Base-by-base conservation (phyloP, 305 asterid species). In the Salvia sclarea region DNA sequence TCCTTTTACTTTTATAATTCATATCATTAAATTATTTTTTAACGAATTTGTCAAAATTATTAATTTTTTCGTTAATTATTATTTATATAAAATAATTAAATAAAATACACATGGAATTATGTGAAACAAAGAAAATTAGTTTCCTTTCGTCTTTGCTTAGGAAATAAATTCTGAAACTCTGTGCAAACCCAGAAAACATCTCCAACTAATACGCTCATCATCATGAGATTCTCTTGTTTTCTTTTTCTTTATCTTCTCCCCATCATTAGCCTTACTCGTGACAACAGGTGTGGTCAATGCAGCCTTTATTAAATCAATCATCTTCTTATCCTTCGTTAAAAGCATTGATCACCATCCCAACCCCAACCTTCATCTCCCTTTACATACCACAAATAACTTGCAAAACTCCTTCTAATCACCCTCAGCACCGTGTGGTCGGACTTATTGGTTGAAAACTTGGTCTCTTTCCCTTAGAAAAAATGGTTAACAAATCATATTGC, bases 351-450 rank as follows among this genome's bases (percentile, higher is more conserved):
- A 93, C 89, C 82, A 87, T 84, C 61, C 96, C 98, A 67, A 88
- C 88, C 80, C 97, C 90, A 78, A 37, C 97, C 96, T n/a, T 93
- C 98, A 80, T 93, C 95, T 1, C 98, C 97, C 79, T 88, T 93
- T 43, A 90, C 75, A 77, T 93, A 93, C 98, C 98, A 93, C 80
- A 93, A 77, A 58, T 93, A 93, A 64, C 98, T 97, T 0, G 95
- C 98, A 82, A 90, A 93, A 70, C 86, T 90, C 88, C 98, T 88
- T 66, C 98, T 82, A 38, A 93, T 85, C 61, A 86, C 91, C 83
- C 97, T 86, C 75, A 93, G 48, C 43, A 81, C 95, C 0, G 97
- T 93, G 68, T 90, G 98, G 0, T 96, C 94, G 59, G n/a, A n/a
- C n/a, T n/a, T n/a, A n/a, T n/a, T n/a, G n/a, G n/a, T n/a, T n/a